A percentile compares a stretch with the other conserved stretches of the same genome.
These are phyloP conservation scores for Trichodelitschia bisporula DNA, from an alignment of 495 filamentous ascomycete species.

Conservation along the genomic window DNA sequence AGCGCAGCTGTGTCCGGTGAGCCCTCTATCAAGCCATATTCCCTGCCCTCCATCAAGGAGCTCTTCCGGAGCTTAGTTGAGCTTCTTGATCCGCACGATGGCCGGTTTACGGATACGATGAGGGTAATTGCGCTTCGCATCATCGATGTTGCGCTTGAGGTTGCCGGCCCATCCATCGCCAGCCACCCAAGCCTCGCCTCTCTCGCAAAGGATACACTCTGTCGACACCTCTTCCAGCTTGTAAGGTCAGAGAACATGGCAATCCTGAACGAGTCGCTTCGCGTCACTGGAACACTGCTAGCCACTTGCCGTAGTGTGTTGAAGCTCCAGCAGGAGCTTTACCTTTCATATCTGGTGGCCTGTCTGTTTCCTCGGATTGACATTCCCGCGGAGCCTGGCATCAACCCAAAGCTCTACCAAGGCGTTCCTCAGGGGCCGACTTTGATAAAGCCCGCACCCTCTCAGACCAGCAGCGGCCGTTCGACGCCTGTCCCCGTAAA, in stretches of 20 bases:
- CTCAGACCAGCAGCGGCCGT: conserved; percentile 48
- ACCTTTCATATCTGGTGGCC: conserved; percentile 77
- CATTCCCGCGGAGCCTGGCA: conserved; percentile 72
- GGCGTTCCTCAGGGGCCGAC: conserved; percentile 83
- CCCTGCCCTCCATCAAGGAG: conserved; percentile 77
- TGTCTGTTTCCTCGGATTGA: conserved; percentile 82
- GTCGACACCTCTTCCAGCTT: conserved; percentile 85
- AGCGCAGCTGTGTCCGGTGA: conserved; percentile 6
- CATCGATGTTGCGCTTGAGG: conserved; percentile 91
- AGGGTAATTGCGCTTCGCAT: conserved; percentile 92
- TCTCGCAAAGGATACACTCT: conserved; percentile 81
- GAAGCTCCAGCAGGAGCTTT: conserved; percentile 93
- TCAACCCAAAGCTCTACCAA: conserved; percentile 77
- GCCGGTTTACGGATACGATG: conserved; percentile 80
- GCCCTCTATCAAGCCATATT: conserved; percentile 59
- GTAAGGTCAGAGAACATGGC: conserved; percentile 90
- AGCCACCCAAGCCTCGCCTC: conserved; percentile 74
- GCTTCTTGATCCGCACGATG: conserved; percentile 78
- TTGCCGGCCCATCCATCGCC: conserved; percentile 86
- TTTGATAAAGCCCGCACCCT: conserved; percentile 56
- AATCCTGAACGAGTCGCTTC: conserved; percentile 72
- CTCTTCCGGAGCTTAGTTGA: conserved; percentile 89
- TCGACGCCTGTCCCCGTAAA: conserved; percentile 84
- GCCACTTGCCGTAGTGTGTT: conserved; percentile 79
- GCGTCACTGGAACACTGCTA: conserved; percentile 74